Conservation (phyloP, 805 yeast genomes). For the Cyberlindnera lachancei region DNA sequence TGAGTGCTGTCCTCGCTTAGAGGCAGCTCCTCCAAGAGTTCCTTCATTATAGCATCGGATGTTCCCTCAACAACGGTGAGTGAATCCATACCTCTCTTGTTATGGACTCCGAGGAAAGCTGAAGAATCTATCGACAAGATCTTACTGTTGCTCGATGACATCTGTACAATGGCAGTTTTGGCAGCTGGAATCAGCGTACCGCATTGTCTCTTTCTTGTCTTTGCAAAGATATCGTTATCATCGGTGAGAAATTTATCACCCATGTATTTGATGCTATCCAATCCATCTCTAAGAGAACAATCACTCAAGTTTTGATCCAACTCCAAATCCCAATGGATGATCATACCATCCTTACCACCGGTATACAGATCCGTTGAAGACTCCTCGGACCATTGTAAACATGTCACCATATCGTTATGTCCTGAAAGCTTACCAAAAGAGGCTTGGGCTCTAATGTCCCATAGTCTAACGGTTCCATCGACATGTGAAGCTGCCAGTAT, state of each 20-base stretch:
- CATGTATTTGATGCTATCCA: slow-evolving; percentile 30
- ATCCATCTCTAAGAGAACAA: slow-evolving; percentile 42
- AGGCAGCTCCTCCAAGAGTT: slow-evolving; percentile 14
- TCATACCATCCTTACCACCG: slow-evolving; percentile 56
- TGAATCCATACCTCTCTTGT: slow-evolving; percentile 21
- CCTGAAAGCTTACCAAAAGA: slow-evolving; percentile 48
- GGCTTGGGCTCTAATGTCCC: slow-evolving; percentile 64
- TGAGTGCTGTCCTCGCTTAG: neutral
- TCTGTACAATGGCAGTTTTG: slow-evolving; percentile 38
- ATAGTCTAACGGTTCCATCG: slow-evolving; percentile 50
- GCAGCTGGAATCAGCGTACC: slow-evolving; percentile 60
- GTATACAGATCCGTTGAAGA: slow-evolving; percentile 47
- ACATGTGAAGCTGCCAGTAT: slow-evolving; percentile 58
- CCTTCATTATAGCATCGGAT: slow-evolving; percentile 15
- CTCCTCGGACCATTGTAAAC: slow-evolving; percentile 52
- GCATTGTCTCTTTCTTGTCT: slow-evolving; percentile 40
- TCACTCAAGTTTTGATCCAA: slow-evolving; percentile 23
- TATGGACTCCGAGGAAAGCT: slow-evolving; percentile 51
- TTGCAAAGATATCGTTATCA: slow-evolving; percentile 24
- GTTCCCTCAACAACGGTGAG: slow-evolving; percentile 18
- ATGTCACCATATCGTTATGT: slow-evolving; percentile 46
- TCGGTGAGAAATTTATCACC: slow-evolving; percentile 22
- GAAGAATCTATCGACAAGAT: slow-evolving; percentile 47
- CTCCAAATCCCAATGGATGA: slow-evolving; percentile 61
- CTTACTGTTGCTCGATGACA: slow-evolving; percentile 33